Base-by-base conservation (phyloP, 805 yeast species). In the Dipodascus geniculatus region DNA sequence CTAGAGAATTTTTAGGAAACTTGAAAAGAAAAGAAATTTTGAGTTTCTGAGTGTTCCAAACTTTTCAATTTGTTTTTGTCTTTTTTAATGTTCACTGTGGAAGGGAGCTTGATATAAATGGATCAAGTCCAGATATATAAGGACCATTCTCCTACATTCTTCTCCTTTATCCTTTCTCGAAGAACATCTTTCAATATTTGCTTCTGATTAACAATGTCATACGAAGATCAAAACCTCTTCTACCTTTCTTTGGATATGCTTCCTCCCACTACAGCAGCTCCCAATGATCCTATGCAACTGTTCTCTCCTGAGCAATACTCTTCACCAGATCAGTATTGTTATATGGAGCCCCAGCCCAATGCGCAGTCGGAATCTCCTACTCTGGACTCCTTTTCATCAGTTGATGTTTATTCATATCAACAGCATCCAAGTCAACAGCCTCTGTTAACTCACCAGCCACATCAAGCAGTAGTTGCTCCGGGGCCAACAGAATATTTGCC, bases 221-320 rank as follows among this genome's bases (percentile, higher is more conserved):
- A 38, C 19, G 44, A 38, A 9, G 44, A 38, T 17, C 44, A 38
- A 11, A 28, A 28, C 11, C 11, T 28, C 6, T 28, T 28, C 33
- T 28, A 28, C 33, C 33, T 28, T 28, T 28, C 33, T 11, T 28
- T 28, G 11, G 33, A 28, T 6, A 6, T 6, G 42, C 66, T 16
- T 66, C 49, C 52, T 50, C 33, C 48, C 3, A 38, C 22, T 6
- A 22, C 52, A 49, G 38, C 51, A 49, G 6, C 42, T 4, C 17
- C 42, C 9, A 47, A 38, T 38, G 44, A n/a, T 4, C 44, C 44
- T n/a, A 6, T 38, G 14, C 20, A 38, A 11, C 44, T 38, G 20
- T 17, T 38, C 20, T 38, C 44, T n/a, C 44, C 33, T 11, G 33
- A 28, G 33, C 33, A 28, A 28, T 28, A 28, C 14, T 6, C 20